Conservation (phyloP, 129 eudicot species). For the Ambrosia artemisiifolia region DNA sequence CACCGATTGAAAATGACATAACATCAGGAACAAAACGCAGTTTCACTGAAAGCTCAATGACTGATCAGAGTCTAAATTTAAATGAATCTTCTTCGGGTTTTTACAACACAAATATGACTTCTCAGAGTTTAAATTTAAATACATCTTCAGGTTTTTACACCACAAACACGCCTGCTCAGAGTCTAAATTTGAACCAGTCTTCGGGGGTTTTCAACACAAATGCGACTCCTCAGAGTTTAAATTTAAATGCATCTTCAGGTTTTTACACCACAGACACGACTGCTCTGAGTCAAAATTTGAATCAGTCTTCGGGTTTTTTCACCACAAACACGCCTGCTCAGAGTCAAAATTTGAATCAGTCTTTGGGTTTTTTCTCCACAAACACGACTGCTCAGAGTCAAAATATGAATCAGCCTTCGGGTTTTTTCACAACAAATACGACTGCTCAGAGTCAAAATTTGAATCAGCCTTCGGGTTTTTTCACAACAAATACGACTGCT, state of each 20-base stretch:
- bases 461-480: constrained; percentile 29
- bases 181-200: constrained; percentile 43
- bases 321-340: background rate
- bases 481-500: constrained; percentile 43
- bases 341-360: background rate
- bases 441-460: constrained; percentile 18
- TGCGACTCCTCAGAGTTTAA: background rate
- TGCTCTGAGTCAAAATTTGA: background rate
- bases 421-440: background rate
- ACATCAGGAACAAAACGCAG: constrained; percentile 72
- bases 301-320: constrained; percentile 2
- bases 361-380: background rate
- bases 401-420: background rate
- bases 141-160: constrained; percentile 44
- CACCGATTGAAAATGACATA: constrained; percentile 39
- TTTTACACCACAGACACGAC: background rate
- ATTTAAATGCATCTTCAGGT: background rate
- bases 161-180: constrained; percentile 16
- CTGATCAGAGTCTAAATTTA: constrained; percentile 27
- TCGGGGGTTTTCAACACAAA: constrained; percentile 40
- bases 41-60: constrained; percentile 68
- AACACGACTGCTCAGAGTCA: background rate
- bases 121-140: constrained; percentile 25
- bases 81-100: constrained; percentile 47
- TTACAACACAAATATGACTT: constrained; percentile 34